Base-by-base conservation (phyloP, 148 eudicot genomes). In the Rhododendron henanense region DNA sequence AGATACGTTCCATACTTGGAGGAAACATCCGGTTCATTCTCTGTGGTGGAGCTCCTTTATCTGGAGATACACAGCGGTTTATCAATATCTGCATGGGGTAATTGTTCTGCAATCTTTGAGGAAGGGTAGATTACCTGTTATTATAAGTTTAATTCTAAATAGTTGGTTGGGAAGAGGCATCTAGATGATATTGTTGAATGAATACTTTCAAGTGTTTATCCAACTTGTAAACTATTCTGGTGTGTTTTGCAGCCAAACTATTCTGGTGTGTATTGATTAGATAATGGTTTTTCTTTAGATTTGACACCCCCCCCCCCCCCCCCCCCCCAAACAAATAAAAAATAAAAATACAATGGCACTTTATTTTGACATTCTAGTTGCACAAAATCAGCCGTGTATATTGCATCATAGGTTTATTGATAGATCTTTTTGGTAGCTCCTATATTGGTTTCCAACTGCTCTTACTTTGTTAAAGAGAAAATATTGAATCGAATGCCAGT, bases 21-120 rank as follows among this genome's bases (percentile, higher is more conserved):
- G 99, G 99, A 67, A 89, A 89, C 45, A 94, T 95, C 81, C 97
- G 98, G 55, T 95, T 93, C 86, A 96, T 96, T 95, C 95, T 96
- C 31, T 96, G 98, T 83, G 99, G 99, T 88, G 99, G 98, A 84
- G 99, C 99, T 86, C 99, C 99, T 84, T 91, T 96, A 89, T 94
- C 98, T 81, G 97, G 93, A 86, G 99, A 94, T 83, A 90, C 98
- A 15, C 99, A 96, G 81, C 93, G 99, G 79, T 96, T 96, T 90
- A 93, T 95, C 84, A 96, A 96, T 87, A 92, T 96, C 81, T 96
- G 99, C 91, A 91, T 96, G 90, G 99, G 99, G 99, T 96, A 95
- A 88, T 78, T 76, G 73, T 84, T 86, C 82, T 83, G 82, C 81
- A 25, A 76, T 19, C 39, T 50, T 37, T 71, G 48, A 76, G 6